These are phyloP conservation scores for Sporothrix phasma DNA, from an alignment of 2,329 filamentous ascomycete species.

Conservation along the genomic window DNA sequence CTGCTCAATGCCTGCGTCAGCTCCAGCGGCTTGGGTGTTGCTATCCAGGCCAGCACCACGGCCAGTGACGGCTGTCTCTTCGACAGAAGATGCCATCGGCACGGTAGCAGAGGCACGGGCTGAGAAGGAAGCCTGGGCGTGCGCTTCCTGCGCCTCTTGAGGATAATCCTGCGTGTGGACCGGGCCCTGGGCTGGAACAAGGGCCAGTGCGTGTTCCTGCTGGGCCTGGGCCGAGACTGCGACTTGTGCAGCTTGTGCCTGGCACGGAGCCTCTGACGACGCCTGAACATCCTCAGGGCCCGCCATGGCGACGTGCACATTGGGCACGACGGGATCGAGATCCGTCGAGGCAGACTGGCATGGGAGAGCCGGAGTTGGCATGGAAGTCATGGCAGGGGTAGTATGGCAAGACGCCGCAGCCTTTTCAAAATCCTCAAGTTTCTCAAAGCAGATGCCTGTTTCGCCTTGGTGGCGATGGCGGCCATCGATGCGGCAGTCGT, in stretches of 20 bases:
- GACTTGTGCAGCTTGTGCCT: neutral
- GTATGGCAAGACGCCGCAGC: neutral
- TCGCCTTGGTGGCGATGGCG: constrained; percentile 8
- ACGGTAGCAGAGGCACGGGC: neutral
- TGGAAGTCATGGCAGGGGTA: neutral
- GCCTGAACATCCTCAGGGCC: neutral
- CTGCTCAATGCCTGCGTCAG: neutral
- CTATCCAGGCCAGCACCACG: neutral
- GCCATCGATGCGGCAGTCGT: neutral
- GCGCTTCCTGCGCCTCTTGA: neutral
- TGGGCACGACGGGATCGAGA: neutral
- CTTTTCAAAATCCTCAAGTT: neutral
- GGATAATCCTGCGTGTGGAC: neutral
- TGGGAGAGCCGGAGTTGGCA: neutral
- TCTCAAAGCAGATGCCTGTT: neutral
- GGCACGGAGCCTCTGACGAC: neutral
- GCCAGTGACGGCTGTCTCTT: neutral
- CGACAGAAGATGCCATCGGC: neutral
- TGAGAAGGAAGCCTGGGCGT: neutral
- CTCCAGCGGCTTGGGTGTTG: neutral
- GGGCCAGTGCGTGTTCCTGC: neutral
- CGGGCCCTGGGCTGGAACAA: no score
- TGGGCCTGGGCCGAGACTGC: neutral
- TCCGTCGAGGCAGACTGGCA: neutral
- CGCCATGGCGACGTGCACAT: neutral